Percentiles rank a stretch among this genome's conserved stretches.
Evolutionary conservation across 192 early-diverging fungal species (phyloP).

Genomic region (Phlyctochytrium bullatum): DNA sequence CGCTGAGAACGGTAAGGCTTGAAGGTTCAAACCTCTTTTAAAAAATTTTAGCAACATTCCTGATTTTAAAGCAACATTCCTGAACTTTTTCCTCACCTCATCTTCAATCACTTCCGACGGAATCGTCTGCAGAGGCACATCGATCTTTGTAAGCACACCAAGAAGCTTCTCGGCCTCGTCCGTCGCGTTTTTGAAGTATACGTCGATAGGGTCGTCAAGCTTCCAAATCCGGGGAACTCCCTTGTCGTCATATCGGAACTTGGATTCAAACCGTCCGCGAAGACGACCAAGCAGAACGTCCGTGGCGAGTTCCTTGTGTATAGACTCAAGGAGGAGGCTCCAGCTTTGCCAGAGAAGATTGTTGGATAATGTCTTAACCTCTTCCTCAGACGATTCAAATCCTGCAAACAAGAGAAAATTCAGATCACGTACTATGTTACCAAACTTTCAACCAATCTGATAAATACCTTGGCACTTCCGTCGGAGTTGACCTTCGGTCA

Average conservation of each 20-base stretch:
- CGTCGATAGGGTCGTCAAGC: slow-evolving; percentile 93
- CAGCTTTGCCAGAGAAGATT: slow-evolving; percentile 56
- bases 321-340: slow-evolving; percentile 66
- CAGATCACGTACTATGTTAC: slow-evolving; percentile 1
- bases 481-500: slow-evolving; percentile 44
- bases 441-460: slow-evolving; percentile 8
- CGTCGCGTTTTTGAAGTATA: slow-evolving; percentile 68
- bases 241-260: slow-evolving; percentile 90
- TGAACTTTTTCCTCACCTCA: slow-evolving; percentile 46
- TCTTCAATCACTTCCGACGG: slow-evolving; percentile 36
- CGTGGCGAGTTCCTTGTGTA: slow-evolving; percentile 82
- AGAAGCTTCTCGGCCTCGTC: slow-evolving; percentile 64
- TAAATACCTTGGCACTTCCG: slow-evolving; percentile 24
- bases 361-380: slow-evolving; percentile 2
- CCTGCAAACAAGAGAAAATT: slow-evolving; percentile 11
- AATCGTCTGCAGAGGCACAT: slow-evolving; percentile 42
- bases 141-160: slow-evolving; percentile 70
- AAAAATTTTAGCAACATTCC: background rate
- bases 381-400: slow-evolving; percentile 24
- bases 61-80: background rate
- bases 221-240: slow-evolving; percentile 95
- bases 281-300: slow-evolving; percentile 79
- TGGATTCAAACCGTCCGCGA: slow-evolving; percentile 67
- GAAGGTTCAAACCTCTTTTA: slow-evolving; percentile 39
- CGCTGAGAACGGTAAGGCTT: slow-evolving; percentile 35